These are phyloP conservation scores for Pulveroboletus sp. DNA, from an alignment of 768 basidiomycete genomes.

Conservation along the genomic window DNA sequence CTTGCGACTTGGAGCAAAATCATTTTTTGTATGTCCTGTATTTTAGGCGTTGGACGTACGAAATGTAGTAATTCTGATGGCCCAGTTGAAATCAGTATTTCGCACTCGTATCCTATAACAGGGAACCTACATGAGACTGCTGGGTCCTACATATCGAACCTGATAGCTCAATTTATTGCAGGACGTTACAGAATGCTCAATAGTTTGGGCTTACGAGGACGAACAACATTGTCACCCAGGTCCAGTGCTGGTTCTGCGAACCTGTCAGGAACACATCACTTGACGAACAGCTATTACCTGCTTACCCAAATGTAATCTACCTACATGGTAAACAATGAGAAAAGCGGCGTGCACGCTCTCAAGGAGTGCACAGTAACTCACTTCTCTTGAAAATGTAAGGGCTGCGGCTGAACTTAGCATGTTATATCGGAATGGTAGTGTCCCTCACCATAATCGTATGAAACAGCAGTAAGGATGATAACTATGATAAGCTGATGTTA, in stretches of 20 bases:
- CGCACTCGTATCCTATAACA: neutral
- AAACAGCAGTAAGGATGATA: too few species aligned
- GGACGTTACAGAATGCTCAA: too few species aligned
- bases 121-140: neutral
- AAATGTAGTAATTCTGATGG: neutral
- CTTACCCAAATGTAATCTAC: neutral
- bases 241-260: neutral
- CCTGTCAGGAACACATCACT: neutral
- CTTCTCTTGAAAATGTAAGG: too few species aligned
- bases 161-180: neutral
- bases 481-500: too few species aligned
- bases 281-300: neutral
- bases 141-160: neutral
- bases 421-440: too few species aligned
- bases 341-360: too few species aligned
- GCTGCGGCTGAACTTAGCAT: too few species aligned
- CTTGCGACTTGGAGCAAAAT: neutral
- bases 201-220: neutral
- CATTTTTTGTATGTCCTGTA: neutral
- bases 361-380: too few species aligned
- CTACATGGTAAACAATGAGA: neutral
- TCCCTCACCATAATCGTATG: too few species aligned
- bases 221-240: neutral
- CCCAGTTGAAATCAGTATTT: neutral
- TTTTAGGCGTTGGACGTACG: neutral